Evolutionary conservation across 2,329 filamentous ascomycete species (phyloP).

Genomic region (Monilinia aucupariae): DNA sequence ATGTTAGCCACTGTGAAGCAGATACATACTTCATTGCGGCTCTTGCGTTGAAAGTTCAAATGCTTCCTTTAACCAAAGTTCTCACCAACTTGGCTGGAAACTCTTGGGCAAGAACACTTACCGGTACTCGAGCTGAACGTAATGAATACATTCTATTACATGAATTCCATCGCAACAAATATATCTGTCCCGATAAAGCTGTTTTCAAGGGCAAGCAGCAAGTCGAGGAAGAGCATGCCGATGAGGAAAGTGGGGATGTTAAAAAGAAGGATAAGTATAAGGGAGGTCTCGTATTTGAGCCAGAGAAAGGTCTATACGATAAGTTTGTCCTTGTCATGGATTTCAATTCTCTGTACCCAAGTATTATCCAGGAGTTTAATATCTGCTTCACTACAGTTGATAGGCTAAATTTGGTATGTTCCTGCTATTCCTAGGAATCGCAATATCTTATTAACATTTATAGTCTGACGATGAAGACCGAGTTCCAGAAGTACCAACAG

Average conservation of each 20-base stretch:
- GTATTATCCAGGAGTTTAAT: constrained; percentile 99
- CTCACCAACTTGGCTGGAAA: constrained; percentile 95
- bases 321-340: constrained; percentile 99
- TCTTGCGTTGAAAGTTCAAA: constrained; percentile 79
- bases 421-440: background rate
- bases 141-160: constrained; percentile 99
- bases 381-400: constrained; percentile 99
- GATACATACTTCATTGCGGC: constrained; percentile 96
- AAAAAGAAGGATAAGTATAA: constrained; percentile 99
- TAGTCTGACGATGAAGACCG: constrained; percentile 75
- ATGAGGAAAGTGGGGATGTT: constrained; percentile 64
- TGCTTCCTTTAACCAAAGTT: constrained; percentile 89
- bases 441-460: constrained; percentile 24
- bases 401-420: constrained; percentile 61
- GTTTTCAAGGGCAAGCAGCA: constrained; percentile 70
- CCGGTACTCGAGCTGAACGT: constrained; percentile 90
- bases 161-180: constrained; percentile 94
- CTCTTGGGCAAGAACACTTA: constrained; percentile 94
- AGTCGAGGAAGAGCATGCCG: constrained; percentile 62
- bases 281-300: constrained; percentile 96
- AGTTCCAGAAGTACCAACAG: constrained; percentile 78
- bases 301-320: constrained; percentile 95
- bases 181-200: constrained; percentile 95
- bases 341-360: constrained; percentile 98
- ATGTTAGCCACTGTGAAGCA: constrained; percentile 86